Evolutionary conservation across 768 basidiomycete species (phyloP), one percentile per base, ranked within the genome.

Genomic region (Mycena alexandri): DNA sequence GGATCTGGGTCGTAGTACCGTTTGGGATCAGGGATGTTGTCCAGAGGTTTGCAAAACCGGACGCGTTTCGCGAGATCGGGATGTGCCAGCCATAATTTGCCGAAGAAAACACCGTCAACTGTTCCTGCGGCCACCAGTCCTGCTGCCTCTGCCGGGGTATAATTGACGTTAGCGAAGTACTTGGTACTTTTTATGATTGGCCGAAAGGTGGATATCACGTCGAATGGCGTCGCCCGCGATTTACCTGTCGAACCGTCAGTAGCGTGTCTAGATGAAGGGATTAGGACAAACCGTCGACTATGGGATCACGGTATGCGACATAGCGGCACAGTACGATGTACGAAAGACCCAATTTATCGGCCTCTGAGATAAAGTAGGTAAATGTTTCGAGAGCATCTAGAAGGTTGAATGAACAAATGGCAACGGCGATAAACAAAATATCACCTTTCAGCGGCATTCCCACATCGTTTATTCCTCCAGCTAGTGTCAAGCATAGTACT

Each of bases 11-110:
- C 60, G 25, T 62, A 53, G 5, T 53, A 62, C 24, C 6, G 52
- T n/a, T 29, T 29, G 2, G 2, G 0, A 14, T 62, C 42, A 7
- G 51, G 61, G 0, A 22, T 79, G 68, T 83, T 83, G 59, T 81
- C 80, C 75, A 43, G 80, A 68, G 38, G 80, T 72, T 69, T 79
- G 78, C 12, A 78, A 78, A 50, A 77, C 68, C 53, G 52, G 7
- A 81, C 68, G 17, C 82, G 78, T 69, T 79, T 79, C 34, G 75
- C 77, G 25, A 84, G 64, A 67, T 84, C 83, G 2, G 83, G 81
- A 63, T 85, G 83, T 4, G 76, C 73, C 41, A 83, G 77, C 72
- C 74, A 83, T 48, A 74, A 67, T 63, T 78, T 69, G 3, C 83
- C 82, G 50, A 84, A 79, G 46, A 75, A 70, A 7, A 80, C 74